Percentiles rank a stretch among this genome's conserved stretches.
Conservation (phyloP, 805 yeast species). For the Zygotorulaspora danielsina region DNA sequence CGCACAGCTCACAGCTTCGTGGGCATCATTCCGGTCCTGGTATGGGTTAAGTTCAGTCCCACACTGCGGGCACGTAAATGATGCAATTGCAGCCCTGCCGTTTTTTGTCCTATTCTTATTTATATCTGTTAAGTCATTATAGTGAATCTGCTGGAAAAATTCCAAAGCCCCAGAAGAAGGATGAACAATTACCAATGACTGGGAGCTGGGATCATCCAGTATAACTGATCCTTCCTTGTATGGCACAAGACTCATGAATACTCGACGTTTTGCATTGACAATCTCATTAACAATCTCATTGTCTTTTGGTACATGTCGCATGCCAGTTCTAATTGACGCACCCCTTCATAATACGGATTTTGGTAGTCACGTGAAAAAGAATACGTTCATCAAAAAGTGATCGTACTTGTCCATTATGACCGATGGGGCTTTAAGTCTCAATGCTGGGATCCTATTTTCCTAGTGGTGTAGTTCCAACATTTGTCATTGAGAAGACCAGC, state of each 20-base stretch:
- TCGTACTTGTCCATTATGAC: too few relatives aligned
- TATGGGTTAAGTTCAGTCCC: constrained; percentile 26
- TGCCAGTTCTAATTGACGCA: too few relatives aligned
- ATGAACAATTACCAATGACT: constrained; percentile 31
- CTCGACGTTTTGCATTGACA: too few relatives aligned
- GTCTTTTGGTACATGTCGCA: too few relatives aligned
- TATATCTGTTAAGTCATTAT: constrained; percentile 8
- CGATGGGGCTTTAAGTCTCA: too few relatives aligned
- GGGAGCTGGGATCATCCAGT: constrained; percentile 29
- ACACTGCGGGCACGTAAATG: constrained; percentile 32
- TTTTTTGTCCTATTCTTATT: constrained; percentile 4
- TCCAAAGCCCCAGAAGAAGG: constrained; percentile 27
- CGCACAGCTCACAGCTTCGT: background rate
- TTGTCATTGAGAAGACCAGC: too few relatives aligned
- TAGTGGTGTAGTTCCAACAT: too few relatives aligned
- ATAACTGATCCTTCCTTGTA: constrained; percentile 28
- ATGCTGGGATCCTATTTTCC: too few relatives aligned
- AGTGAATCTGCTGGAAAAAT: constrained; percentile 19
- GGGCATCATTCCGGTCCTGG: background rate
- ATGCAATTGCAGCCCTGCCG: constrained; percentile 18
- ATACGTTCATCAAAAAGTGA: too few relatives aligned
- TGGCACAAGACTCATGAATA: constrained; percentile 27
- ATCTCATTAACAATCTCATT: too few relatives aligned
- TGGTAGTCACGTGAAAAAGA: too few relatives aligned
- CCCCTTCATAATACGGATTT: too few relatives aligned